Percentiles rank a stretch among this genome's conserved stretches.
Evolutionary conservation across 2,329 filamentous ascomycete genomes (phyloP).

Genomic region (Alternaria metachromatica): DNA sequence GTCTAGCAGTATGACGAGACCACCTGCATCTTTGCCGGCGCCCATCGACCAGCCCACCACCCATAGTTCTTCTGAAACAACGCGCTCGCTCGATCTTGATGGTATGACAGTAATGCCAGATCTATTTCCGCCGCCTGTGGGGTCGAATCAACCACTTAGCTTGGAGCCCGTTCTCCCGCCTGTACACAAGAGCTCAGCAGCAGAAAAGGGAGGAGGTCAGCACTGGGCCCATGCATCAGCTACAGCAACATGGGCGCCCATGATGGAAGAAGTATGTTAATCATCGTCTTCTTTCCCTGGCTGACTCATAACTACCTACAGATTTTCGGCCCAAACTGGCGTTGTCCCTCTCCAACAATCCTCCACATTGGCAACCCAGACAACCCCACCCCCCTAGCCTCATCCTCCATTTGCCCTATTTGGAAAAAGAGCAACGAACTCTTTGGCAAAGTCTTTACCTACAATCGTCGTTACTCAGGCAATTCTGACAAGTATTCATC

Average conservation of each 20-base stretch:
- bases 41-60: constrained; percentile 13
- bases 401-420: constrained; percentile 28
- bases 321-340: constrained; percentile 41
- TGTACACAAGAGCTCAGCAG: constrained; percentile 19
- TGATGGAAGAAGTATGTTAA: constrained; percentile 35
- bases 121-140: background rate
- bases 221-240: constrained; percentile 22
- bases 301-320: constrained; percentile 4
- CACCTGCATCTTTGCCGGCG: constrained; percentile 10
- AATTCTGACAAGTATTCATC: background rate
- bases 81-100: constrained; percentile 35
- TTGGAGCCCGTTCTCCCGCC: constrained; percentile 23
- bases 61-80: constrained; percentile 18
- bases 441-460: constrained; percentile 36
- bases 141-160: constrained; percentile 7
- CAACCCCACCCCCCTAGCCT: background rate
- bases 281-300: background rate
- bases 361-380: constrained; percentile 37
- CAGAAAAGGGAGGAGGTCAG: constrained; percentile 14
- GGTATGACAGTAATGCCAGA: constrained; percentile 40
- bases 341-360: constrained; percentile 37
- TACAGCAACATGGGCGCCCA: constrained; percentile 36
- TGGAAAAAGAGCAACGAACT: constrained; percentile 42
- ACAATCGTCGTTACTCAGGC: constrained; percentile 2
- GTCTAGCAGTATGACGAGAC: constrained; percentile 23